Conservation (phyloP, 2,329 filamentous ascomycete species). For the Acrocalymma vagum region DNA sequence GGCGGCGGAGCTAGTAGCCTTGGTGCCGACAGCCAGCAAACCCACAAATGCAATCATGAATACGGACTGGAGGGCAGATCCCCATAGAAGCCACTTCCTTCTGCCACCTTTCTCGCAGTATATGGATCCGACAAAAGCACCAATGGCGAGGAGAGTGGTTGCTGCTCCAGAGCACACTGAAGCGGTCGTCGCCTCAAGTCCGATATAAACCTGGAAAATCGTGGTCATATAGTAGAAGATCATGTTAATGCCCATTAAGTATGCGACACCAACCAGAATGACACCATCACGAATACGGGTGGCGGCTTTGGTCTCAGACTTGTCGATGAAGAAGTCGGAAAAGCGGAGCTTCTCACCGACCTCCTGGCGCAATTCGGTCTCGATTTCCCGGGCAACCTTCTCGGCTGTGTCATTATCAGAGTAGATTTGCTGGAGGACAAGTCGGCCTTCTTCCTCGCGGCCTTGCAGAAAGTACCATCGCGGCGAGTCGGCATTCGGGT, state of each 20-base stretch:
- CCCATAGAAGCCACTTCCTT: constrained; percentile 37
- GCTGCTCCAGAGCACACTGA: constrained; percentile 32
- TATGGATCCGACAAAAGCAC: constrained; percentile 28
- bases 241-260: constrained; percentile 53
- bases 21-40: constrained; percentile 20
- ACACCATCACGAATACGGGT: constrained; percentile 44
- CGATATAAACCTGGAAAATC: constrained; percentile 47
- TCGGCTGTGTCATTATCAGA: constrained; percentile 15
- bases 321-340: constrained; percentile 29
- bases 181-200: constrained; percentile 26
- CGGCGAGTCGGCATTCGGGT: constrained; percentile 28
- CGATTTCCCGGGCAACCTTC: constrained; percentile 17
- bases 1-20: constrained; percentile 28
- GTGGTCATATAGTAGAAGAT: constrained; percentile 53
- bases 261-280: constrained; percentile 51
- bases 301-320: constrained; percentile 28
- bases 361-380: constrained; percentile 19
- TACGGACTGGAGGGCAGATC: constrained; percentile 29
- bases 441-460: constrained; percentile 26
- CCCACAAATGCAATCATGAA: constrained; percentile 39
- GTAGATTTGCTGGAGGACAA: constrained; percentile 29
- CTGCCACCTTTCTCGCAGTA: constrained; percentile 36
- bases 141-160: constrained; percentile 34
- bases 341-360: constrained; percentile 24
- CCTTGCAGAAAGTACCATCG: constrained; percentile 38